Evolutionary conservation across 768 basidiomycete species (phyloP), one percentile per base, ranked within the genome.

Genomic region (Podaxis rugospora): DNA sequence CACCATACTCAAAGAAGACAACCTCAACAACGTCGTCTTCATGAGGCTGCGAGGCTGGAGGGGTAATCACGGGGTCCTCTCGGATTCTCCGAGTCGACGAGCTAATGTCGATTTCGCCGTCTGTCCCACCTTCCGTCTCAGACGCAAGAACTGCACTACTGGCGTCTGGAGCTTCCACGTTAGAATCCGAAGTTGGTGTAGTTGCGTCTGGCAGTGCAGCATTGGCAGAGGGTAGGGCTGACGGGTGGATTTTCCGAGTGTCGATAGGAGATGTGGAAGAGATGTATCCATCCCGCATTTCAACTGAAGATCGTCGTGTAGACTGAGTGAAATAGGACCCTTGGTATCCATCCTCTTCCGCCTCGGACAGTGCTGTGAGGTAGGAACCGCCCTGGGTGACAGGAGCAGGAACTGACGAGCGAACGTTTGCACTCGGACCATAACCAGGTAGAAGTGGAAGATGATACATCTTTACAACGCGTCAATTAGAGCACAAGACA

Each of bases 381-480:
- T 87, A 80, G 0, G 89, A 85, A 23, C 80, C 80, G 6, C 80
- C 69, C 42, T 66, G 77, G 3, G 77, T 74, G 4, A 76, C 70
- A 44, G 78, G 80, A 2, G 84, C 78, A 10, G 87, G 83, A 2
- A 80, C 85, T 0, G 92, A 93, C 0, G 92, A 94, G n/a, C 95
- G 89, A 27, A 97, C 77, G 62, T 90, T 93, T 2, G 89, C 86
- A 44, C 87, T 84, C 1, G 90, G 89, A 0, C 90, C 89, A 67
- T 98, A 98, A 0, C 95, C 95, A 6, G 95, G 93, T 14, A 97
- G 80, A 3, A 98, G 79, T 1, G 95, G 95, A 0, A 96, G 80
- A 70, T 93, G 90, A 69, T 98, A 96, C 78, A 95, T 88, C 94
- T 95, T 42, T 14, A 42, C 14, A 18, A 59, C 47, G 52, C 40